These are phyloP conservation scores for Chrysanthemum lavandulifolium DNA, from an alignment of 129 eudicot species.

Conservation along the genomic window DNA sequence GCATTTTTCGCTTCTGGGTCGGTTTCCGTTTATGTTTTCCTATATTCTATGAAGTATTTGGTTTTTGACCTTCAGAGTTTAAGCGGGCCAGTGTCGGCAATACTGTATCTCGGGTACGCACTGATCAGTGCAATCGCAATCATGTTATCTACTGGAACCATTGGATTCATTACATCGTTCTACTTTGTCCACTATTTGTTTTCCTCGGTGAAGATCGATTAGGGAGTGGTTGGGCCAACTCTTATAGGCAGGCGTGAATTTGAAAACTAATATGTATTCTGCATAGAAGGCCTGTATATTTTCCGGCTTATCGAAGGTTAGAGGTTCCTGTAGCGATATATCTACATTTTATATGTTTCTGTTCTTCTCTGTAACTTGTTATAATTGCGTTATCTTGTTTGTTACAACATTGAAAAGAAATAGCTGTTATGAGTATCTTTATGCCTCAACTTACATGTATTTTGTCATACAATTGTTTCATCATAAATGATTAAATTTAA, in stretches of 20 bases:
- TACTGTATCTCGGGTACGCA: constrained; percentile 59
- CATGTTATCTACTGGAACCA: constrained; percentile 37
- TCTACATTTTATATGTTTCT: constrained; percentile 7
- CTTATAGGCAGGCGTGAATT: constrained; percentile 11
- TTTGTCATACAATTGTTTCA: too few species aligned
- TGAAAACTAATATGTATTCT: constrained; percentile 11
- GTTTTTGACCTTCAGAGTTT: constrained; percentile 64
- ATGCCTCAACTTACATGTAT: not conserved
- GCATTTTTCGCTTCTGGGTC: constrained; percentile 73
- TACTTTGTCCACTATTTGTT: constrained; percentile 37
- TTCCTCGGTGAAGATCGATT: constrained; percentile 37
- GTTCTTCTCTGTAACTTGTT: constrained; percentile 15
- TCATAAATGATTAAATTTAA: too few species aligned
- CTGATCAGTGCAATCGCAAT: constrained; percentile 29
- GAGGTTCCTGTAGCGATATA: constrained; percentile 18
- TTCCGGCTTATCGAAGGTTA: constrained; percentile 26
- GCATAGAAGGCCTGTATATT: constrained; percentile 27
- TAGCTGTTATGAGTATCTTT: constrained; percentile 12
- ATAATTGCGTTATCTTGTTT: constrained; percentile 22
- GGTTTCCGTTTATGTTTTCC: constrained; percentile 56
- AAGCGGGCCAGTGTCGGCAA: constrained; percentile 62
- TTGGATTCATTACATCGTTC: constrained; percentile 35
- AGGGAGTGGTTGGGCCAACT: not conserved
- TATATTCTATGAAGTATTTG: constrained; percentile 65
- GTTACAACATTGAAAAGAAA: constrained; percentile 27